Conservation (phyloP, 768 basidiomycete genomes). For the Leucosporidium creatinivorum region DNA sequence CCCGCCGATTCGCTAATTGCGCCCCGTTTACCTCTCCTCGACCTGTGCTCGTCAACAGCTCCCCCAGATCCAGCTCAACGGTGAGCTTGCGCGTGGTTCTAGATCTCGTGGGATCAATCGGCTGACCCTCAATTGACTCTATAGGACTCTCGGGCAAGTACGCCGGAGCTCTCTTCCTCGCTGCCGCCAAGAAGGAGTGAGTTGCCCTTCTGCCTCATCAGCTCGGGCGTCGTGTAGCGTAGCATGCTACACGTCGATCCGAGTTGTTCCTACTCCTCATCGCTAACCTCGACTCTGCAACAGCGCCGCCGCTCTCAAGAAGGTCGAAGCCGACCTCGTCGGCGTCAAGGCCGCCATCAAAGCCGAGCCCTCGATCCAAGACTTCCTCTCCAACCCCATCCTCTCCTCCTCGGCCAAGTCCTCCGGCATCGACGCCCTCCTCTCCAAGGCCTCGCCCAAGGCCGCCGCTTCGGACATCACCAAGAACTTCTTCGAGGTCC, state of each 20-base stretch:
- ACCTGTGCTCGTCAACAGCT: neutral
- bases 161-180: slow-evolving; percentile 39
- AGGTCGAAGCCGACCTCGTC: slow-evolving; percentile 77
- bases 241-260: neutral
- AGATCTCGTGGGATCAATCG: too few relatives aligned
- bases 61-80: slow-evolving; percentile 31
- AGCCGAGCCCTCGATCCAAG: slow-evolving; percentile 55
- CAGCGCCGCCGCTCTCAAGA: slow-evolving; percentile 71
- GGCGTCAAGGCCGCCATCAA: slow-evolving; percentile 63
- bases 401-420: slow-evolving; percentile 70
- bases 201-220: neutral
- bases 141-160: slow-evolving; percentile 40
- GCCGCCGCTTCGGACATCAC: slow-evolving; percentile 59
- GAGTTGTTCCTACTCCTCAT: neutral
- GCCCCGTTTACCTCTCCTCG: neutral
- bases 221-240: neutral
- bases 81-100: neutral
- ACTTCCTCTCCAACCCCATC: slow-evolving; percentile 84
- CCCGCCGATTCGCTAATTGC: neutral
- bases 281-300: slow-evolving; percentile 35
- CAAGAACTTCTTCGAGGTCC: slow-evolving; percentile 72
- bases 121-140: neutral
- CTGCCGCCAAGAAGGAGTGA: slow-evolving; percentile 33
- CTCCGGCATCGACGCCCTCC: slow-evolving; percentile 60
- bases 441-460: slow-evolving; percentile 45